Percentiles rank a stretch among this genome's conserved stretches.
Evolutionary conservation across 192 early-diverging fungal species (phyloP).

Genomic region (Podila minutissima): DNA sequence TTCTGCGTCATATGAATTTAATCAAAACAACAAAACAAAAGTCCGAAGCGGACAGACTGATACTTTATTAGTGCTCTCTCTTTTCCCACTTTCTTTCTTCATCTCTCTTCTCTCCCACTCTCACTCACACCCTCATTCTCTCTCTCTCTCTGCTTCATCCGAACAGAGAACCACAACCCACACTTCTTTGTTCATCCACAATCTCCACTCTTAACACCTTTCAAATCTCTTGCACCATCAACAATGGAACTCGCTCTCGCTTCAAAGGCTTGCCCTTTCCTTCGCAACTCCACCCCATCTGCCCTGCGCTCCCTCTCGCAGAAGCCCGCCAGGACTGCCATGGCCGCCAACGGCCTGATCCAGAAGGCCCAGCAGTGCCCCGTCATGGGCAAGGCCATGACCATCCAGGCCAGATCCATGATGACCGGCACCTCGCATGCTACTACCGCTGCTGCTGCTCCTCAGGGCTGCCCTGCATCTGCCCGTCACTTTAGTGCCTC

Average conservation of each 20-base stretch:
- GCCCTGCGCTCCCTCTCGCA: constrained; percentile 70
- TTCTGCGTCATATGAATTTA: too few species aligned
- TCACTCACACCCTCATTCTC: neutral
- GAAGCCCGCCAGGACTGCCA: constrained; percentile 36
- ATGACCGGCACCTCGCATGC: constrained; percentile 69
- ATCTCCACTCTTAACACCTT: neutral
- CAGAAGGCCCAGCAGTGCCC: constrained; percentile 77
- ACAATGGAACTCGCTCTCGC: constrained; percentile 45
- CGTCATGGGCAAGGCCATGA: constrained; percentile 82
- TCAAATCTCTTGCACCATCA: neutral
- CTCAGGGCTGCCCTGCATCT: constrained; percentile 51
- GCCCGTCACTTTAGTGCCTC: constrained; percentile 50
- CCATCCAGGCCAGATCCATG: constrained; percentile 60
- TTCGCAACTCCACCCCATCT: constrained; percentile 75
- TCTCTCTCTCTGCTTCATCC: constrained; percentile 1
- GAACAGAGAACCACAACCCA: neutral
- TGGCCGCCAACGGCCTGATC: constrained; percentile 58
- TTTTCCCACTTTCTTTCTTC: neutral
- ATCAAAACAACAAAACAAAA: too few species aligned
- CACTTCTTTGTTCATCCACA: neutral
- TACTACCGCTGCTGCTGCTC: constrained; percentile 13
- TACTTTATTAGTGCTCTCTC: neutral
- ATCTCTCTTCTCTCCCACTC: neutral
- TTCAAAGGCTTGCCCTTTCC: constrained; percentile 77
- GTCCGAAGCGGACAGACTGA: too few species aligned